Base-by-base conservation (phyloP, 495 filamentous ascomycete genomes). In the Aspergillus carlsbadensis region DNA sequence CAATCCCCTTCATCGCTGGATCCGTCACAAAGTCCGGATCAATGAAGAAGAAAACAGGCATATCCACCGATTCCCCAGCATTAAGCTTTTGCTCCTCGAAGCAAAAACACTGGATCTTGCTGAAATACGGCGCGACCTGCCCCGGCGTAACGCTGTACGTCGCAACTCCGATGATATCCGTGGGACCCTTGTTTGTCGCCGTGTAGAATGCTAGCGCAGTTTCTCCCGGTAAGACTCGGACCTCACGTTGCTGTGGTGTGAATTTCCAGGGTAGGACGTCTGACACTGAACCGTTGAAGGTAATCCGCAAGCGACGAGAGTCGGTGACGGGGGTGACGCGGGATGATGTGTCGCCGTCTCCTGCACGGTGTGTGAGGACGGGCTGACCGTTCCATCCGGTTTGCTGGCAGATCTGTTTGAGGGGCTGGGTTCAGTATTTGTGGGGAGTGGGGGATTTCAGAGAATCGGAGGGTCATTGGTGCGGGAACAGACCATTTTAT, bases 91-190 rank as follows among this genome's bases (percentile, higher is more conserved):
- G 87, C 72, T 91, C 92, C 79, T 99, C 95, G 67, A 99, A 99
- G 70, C 95, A 99, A 73, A 99, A 99, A 64, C 95, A 99, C 74
- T 99, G 95, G 49, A 99, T 99, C 81, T 99, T 99, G 81, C 87
- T 91, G 71, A 99, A 99, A 67, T 99, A 99, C 4, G 90, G 93
- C 24, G 95, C 93, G 24, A 96, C 90, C 77, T 98, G 95, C 11
- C 84, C 93, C 8, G 95, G 95, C 10, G 91, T 96, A 45, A 99
- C 95, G 69, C 87, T 91, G 70, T 99, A 99, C 10, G 95, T 99
- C 36, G 95, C 95, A 21, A 99, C 90, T 39, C 95, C 95, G 64
- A 99, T 96, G 59, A 99, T 97, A 74, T 98, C 94, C 58, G 87
- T 79, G 31, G 86, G 81, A 63, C 88, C 87, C 58, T 84, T 86